Evolutionary conservation across 495 filamentous ascomycete species (phyloP).

Genomic region (Neurospora tetraspora): DNA sequence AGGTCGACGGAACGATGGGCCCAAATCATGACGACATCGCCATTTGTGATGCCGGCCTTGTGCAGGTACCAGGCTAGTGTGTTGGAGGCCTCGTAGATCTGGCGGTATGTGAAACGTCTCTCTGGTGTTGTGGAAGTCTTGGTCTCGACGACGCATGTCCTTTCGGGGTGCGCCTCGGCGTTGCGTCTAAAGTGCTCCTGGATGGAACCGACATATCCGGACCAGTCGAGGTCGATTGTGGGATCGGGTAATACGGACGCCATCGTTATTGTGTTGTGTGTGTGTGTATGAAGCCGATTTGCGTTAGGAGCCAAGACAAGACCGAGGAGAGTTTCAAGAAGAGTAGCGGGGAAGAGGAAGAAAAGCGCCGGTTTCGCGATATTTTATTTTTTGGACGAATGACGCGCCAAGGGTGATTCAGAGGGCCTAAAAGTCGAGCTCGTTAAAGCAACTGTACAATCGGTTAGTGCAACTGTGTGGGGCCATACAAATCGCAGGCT

Average conservation of each 20-base stretch:
- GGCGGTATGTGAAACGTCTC: constrained; percentile 72
- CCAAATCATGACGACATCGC: constrained; percentile 92
- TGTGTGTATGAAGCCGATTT: not conserved
- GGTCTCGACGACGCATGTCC: constrained; percentile 78
- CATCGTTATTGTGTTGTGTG: not conserved
- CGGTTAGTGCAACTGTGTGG: not conserved
- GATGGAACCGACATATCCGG: constrained; percentile 54
- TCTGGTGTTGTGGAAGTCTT: constrained; percentile 46
- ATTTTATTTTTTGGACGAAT: not conserved
- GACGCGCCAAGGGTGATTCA: not conserved
- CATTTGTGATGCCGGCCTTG: constrained; percentile 58
- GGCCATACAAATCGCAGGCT: not conserved
- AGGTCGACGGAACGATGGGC: constrained; percentile 72
- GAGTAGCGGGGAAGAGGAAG: not conserved
- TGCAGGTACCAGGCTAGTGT: constrained; percentile 69
- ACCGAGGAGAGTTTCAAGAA: not conserved
- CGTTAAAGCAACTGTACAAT: too few relatives aligned
- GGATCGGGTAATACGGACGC: constrained; percentile 53
- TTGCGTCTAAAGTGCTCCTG: constrained; percentile 41
- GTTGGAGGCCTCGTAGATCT: constrained; percentile 83
- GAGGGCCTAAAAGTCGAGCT: not conserved
- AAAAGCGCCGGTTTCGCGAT: not conserved
- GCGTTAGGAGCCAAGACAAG: not conserved
- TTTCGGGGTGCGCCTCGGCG: constrained; percentile 62
- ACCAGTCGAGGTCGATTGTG: constrained; percentile 71